These are phyloP conservation scores for Pharus latifolius DNA, from an alignment of 176 grass and related monocot species.

Conservation along the genomic window DNA sequence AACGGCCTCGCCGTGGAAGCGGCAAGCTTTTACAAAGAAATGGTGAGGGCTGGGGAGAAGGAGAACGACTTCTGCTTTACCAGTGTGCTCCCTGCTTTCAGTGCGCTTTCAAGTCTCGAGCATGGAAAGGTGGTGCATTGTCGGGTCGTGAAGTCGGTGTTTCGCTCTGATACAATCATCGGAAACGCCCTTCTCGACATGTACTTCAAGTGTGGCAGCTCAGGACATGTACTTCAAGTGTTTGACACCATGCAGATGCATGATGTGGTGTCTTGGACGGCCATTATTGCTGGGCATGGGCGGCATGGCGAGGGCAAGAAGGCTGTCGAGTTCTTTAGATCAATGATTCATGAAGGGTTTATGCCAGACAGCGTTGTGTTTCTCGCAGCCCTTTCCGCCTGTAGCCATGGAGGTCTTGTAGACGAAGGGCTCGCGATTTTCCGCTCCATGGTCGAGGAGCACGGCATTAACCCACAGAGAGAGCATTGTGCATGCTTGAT, in stretches of 20 bases:
- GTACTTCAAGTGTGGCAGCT: conserved; percentile 47
- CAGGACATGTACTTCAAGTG: conserved; percentile 8
- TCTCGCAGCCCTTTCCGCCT: conserved; percentile 24
- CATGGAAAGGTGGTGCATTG: conserved; percentile 31
- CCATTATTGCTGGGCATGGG: neutral
- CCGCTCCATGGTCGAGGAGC: conserved; percentile 20
- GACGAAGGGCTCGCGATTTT: conserved; percentile 31
- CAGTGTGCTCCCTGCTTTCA: neutral
- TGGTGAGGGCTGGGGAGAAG: neutral
- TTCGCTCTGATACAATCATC: neutral
- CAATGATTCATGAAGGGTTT: conserved; percentile 3
- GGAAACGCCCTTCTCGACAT: conserved; percentile 24
- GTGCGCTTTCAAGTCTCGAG: conserved; percentile 10
- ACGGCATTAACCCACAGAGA: conserved; percentile 16
- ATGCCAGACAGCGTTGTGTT: conserved; percentile 9
- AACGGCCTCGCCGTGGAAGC: neutral
- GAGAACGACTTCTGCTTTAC: conserved; percentile 13
- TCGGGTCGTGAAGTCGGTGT: conserved; percentile 9
- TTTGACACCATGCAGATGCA: neutral
- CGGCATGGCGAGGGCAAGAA: neutral
- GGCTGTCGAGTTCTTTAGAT: neutral
- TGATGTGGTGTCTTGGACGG: conserved; percentile 28
- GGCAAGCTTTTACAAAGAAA: neutral
- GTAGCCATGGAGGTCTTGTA: conserved; percentile 28
- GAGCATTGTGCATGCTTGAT: conserved; percentile 46